A percentile compares a stretch with the other conserved stretches of the same genome.
These are phyloP conservation scores for Toxicodendron radicans DNA, from an alignment of 345 rosid genomes.

Conservation along the genomic window DNA sequence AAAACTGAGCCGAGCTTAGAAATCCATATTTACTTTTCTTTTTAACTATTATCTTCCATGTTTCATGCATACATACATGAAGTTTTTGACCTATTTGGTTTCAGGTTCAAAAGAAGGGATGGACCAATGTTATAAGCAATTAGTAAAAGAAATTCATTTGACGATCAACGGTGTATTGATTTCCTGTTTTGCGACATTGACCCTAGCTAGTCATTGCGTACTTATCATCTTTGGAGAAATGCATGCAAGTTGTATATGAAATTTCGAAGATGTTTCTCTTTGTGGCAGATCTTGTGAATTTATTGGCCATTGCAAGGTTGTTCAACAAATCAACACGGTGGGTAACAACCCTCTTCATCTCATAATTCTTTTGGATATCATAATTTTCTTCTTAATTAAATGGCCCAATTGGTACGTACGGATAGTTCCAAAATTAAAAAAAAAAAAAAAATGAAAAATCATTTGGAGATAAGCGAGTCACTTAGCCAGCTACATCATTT, in stretches of 20 bases:
- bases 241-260: neutral
- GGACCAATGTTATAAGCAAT: neutral
- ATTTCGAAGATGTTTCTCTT: conserved; percentile 5
- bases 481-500: no score
- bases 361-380: neutral
- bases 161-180: neutral
- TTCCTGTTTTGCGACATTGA: neutral
- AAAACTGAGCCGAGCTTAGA: neutral
- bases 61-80: no score
- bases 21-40: neutral
- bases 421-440: neutral
- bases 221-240: neutral
- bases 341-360: neutral
- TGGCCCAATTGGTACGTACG: neutral
- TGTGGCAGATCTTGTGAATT: neutral
- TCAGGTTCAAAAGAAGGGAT: neutral
- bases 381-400: neutral
- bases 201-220: neutral
- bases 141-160: neutral
- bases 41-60: neutral
- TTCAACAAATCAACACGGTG: neutral
- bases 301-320: neutral
- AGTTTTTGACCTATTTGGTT: neutral
- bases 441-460: neutral
- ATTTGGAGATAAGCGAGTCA: neutral